These are phyloP conservation scores for Picochlorum sp. DNA, from an alignment of 139 green algal genomes.

Conservation along the genomic window DNA sequence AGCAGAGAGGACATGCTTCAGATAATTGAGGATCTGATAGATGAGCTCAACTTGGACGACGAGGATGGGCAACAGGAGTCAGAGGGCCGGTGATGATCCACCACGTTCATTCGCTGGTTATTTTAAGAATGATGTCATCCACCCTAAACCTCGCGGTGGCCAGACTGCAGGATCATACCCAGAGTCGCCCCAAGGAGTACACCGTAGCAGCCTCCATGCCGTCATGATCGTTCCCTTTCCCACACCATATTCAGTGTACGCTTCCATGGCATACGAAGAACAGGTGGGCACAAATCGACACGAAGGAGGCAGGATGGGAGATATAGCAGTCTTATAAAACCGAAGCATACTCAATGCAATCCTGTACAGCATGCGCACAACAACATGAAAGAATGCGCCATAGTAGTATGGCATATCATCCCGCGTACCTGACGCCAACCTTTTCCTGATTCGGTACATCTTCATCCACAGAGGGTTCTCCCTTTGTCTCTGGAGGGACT, in stretches of 20 bases:
- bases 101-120: too few relatives aligned
- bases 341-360: conserved; percentile 46
- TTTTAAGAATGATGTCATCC: not conserved
- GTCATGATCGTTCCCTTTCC: conserved; percentile 60
- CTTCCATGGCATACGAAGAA: conserved; percentile 40
- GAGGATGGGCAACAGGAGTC: too few relatives aligned
- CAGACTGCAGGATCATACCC: conserved; percentile 39
- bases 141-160: conserved; percentile 31
- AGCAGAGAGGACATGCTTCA: too few relatives aligned
- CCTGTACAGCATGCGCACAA: conserved; percentile 2
- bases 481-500: too few relatives aligned
- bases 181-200: conserved; percentile 49
- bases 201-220: conserved; percentile 67
- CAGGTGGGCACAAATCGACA: conserved; percentile 79
- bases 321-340: conserved; percentile 66
- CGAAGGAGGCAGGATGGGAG: conserved; percentile 55
- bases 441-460: not conserved
- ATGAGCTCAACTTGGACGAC: too few relatives aligned
- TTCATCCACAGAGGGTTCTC: too few relatives aligned
- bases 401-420: not conserved
- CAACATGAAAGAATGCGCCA: not conserved
- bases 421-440: not conserved
- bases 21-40: too few relatives aligned
- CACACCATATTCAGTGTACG: conserved; percentile 54
- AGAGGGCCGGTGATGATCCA: too few relatives aligned